Percentiles rank a stretch among this genome's conserved stretches.
Conservation (phyloP, 2,329 filamentous ascomycete genomes). For the Ophiostoma populinum region DNA sequence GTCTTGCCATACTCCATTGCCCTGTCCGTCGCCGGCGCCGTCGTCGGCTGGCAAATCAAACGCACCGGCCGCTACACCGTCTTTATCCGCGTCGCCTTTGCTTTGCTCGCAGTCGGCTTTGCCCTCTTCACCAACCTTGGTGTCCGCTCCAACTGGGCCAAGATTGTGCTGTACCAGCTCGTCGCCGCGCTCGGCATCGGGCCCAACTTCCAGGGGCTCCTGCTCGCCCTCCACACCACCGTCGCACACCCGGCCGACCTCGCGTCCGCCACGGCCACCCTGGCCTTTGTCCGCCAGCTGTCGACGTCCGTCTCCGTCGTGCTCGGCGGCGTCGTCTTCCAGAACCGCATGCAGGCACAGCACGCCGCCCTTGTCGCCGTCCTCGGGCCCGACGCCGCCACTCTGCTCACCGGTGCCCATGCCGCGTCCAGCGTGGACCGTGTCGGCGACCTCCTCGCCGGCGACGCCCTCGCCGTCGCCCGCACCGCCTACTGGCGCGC, state of each 20-base stretch:
- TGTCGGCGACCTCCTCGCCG: constrained; percentile 36
- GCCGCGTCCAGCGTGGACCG: constrained; percentile 43
- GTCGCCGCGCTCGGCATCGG: constrained; percentile 43
- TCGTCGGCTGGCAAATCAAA: constrained; percentile 25
- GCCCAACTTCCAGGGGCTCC: constrained; percentile 43
- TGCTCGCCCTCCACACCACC: constrained; percentile 46
- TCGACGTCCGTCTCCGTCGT: constrained; percentile 40
- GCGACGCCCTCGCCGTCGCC: constrained; percentile 24
- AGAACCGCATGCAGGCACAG: constrained; percentile 24
- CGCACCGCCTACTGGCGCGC: constrained; percentile 30
- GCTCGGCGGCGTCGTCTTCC: constrained; percentile 29
- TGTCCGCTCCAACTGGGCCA: constrained; percentile 27
- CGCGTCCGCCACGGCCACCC: constrained; percentile 44
- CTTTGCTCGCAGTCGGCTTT: constrained; percentile 39
- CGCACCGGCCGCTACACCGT: constrained; percentile 41
- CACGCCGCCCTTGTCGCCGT: constrained; percentile 13
- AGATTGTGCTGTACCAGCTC: constrained; percentile 37
- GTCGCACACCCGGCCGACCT: constrained; percentile 38
- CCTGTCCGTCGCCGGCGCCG: constrained; percentile 26
- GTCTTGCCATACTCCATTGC: constrained; percentile 50
- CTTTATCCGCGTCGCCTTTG: constrained; percentile 34
- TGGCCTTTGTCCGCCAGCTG: constrained; percentile 41
- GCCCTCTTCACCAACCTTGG: constrained; percentile 40
- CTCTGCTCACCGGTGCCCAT: constrained; percentile 36
- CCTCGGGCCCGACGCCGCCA: constrained; percentile 25